Base-by-base conservation (phyloP, 345 rosid genomes). In the Eutrema japonicum region DNA sequence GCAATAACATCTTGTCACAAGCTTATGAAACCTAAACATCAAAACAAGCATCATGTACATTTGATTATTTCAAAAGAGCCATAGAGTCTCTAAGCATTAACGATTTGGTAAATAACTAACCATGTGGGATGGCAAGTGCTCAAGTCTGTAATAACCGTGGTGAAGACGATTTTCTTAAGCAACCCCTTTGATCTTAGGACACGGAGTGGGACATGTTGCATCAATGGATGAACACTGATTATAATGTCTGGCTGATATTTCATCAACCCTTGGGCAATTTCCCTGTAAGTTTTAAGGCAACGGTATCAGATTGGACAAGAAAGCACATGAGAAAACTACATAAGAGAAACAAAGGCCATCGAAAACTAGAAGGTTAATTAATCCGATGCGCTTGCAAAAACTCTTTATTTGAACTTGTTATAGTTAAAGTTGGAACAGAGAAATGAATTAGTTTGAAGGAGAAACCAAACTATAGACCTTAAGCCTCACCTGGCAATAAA, bases 121-220 rank as follows among this genome's bases (percentile, higher is more conserved):
- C 99, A 92, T 63, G 99, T 96, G 10, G 99, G 99, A 83, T 96
- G 99, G 72, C 98, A 96, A 66, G 99, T 92, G 82, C 97, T 87
- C 74, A 96, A 83, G 78, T 96, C 99, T 27, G 99, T 96, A 68
- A 96, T 72, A 58, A 92, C 98, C 0, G 99, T 96, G 16, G 99
- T 90, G 77, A 96, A 96, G 54, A 88, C 96, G 16, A 92, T 92
- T 82, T 96, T 96, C 59, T 90, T 50, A 69, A 96, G 68, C 74
- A 92, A 90, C 46, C 99, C 99, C 75, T 85, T 96, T 18, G 94
- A 82, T 83, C 87, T 88, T 82, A 96, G 75, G 70, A 96, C 83
- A 67, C 98, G 96, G 79, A 96, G 96, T 35, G 99, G 99, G 73
- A 96, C 99, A 33, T 96, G 99, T 71, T 96, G 99, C 98, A 96